Base-by-base conservation (phyloP, 2,329 filamentous ascomycete species). In the Raffaelea albimanens region DNA sequence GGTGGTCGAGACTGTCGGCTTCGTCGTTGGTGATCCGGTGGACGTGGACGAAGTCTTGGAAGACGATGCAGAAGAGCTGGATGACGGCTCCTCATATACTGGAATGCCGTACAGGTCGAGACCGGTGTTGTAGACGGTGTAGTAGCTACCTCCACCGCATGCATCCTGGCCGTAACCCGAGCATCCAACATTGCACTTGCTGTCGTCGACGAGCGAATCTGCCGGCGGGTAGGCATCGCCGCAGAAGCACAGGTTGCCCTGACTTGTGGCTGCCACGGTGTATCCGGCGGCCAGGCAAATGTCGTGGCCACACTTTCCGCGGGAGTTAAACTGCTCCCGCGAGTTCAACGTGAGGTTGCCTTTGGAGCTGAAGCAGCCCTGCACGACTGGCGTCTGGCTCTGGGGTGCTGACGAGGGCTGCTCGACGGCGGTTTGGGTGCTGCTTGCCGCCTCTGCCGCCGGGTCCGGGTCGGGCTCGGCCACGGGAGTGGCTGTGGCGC, bases 231-330 rank as follows among this genome's bases (percentile, higher is more conserved):
- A 73, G 50, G 71, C 64, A 53, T 79, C 67, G 50, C 88, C 89
- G 58, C 89, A 95, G 58, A 72, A 86, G 66, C 89, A 95, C 53
- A 78, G 65, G 18, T 71, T 69, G 16, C 76, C 76, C 18, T 73
- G 71, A 8, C 73, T 76, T 40, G 86, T 66, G 29, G 73, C 87
- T 57, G 82, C 78, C 8, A 88, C 83, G 1, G 72, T 55, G 29
- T 63, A 68, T 33, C 74, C 70, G 8, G 68, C 57, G 1, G 64
- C 58, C 3, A 64, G 58, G 57, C 75, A 78, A 1, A 56, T 44
- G 0, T 54, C 25, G 14, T 53, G 55, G 10, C 58, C 63, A 55
- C 76, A 80, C 13, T 54, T 50, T 46, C 72, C 73, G 13, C 65
- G 66, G 3, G 62, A 58, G 57, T 69, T 69, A 53, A 56, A 71